Evolutionary conservation across 23 red algal genomes (phyloP), one percentile per base, ranked within the genome.

Genomic region (Chondrus crispus): DNA sequence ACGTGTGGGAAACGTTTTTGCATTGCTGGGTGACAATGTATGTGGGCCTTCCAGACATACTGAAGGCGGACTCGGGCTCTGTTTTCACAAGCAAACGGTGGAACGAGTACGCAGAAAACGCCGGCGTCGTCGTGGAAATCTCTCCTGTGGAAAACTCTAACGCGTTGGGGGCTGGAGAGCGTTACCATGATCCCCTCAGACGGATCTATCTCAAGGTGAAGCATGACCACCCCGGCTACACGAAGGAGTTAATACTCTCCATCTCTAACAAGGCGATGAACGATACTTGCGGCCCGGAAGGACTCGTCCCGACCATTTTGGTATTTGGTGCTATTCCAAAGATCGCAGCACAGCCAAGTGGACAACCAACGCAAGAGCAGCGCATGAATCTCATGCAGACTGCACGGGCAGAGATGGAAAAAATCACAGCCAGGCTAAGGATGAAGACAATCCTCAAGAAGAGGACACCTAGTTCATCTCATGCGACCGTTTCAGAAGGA

Each of bases 261-360:
- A n/a, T 68, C 9, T 55, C 82, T 20, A 30, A 42, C 40, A 72
- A 68, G 40, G 54, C 55, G 57, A 87, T 87, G 7, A 87, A 87
- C 58, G 58, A 87, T 22, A 87, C 57, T 4, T 19, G 20, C 58
- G 82, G 82, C 11, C 82, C 63, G 5, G 40, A 72, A 43, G 82
- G 82, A 24, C 82, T 87, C 35, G 55, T 72, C 5, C 82, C 82
- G n/a, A 36, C 22, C 19, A 35, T 71, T 45, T 87, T 87, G 46
- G 57, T 87, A 41, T 72, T 87, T 87, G 82, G 82, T 7, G 30
- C 29, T 46, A 38, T 87, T 32, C 62, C 82, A 8, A 46, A 18
- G 40, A n/a, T 66, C 24, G 58, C 50, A 16, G 50, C 38, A 3
- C 18, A 20, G 33, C 19, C 3, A 44, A 46, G 19, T 4, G 58